Evolutionary conservation across 805 yeast genomes (phyloP).

Genomic region (Kurtzmaniella cleridarum): DNA sequence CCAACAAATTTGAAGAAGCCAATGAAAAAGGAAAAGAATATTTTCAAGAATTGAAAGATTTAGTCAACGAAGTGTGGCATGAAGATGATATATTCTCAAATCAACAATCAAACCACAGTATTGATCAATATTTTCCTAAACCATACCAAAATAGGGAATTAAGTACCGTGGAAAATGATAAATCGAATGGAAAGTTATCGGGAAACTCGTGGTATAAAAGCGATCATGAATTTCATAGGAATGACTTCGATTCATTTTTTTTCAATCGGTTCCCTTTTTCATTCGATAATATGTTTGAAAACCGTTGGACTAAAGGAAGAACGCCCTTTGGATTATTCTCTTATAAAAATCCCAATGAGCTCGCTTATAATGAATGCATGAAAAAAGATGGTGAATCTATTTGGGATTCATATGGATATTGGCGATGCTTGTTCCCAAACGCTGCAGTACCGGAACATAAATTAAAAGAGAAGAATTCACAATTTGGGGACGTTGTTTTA

Average conservation of each 20-base stretch:
- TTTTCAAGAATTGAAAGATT: too few relatives aligned
- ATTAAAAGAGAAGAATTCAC: slow-evolving; percentile 20
- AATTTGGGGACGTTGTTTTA: slow-evolving; percentile 27
- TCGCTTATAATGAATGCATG: slow-evolving; percentile 58
- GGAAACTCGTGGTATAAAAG: slow-evolving; percentile 3
- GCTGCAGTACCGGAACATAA: slow-evolving; percentile 27
- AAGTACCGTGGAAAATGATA: slow-evolving; percentile 1
- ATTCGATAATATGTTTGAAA: slow-evolving; percentile 10
- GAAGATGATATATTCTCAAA: too few relatives aligned
- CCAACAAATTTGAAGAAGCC: background rate
- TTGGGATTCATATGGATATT: slow-evolving; percentile 82
- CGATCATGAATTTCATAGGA: too few relatives aligned
- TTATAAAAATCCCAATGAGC: slow-evolving; percentile 52
- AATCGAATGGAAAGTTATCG: slow-evolving; percentile 1
- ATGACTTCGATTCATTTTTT: too few relatives aligned
- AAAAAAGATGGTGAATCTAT: slow-evolving; percentile 62
- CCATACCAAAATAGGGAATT: slow-evolving; percentile 16
- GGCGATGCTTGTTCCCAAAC: slow-evolving; percentile 86
- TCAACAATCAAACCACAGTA: background rate
- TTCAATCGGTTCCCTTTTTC: slow-evolving; percentile 1
- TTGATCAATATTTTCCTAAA: slow-evolving; percentile 14
- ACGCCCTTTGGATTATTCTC: slow-evolving; percentile 45
- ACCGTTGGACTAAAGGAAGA: slow-evolving; percentile 14
- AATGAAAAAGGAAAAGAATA: too few relatives aligned
- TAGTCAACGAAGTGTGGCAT: too few relatives aligned